Evolutionary conservation across 176 grass and related monocot species (phyloP), one percentile per base, ranked within the genome.

Genomic region (Lolium perenne): DNA sequence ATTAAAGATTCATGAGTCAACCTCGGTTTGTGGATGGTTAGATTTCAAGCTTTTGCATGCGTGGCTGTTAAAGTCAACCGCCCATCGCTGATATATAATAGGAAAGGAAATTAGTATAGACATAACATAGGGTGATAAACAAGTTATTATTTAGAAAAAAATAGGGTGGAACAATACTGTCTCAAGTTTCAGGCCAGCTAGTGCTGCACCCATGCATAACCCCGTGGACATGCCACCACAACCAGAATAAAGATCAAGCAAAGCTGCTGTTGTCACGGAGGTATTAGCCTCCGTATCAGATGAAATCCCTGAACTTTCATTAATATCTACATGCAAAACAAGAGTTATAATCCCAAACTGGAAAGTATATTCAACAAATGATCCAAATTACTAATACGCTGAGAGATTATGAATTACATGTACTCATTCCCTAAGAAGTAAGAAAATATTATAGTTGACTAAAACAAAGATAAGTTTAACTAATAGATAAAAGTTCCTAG

Each of bases 221-320:
- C 96, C 93, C 4, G 91, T 98, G 10, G 96, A 95, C 93, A 98
- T 95, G 35, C 92, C 96, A 10, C 96, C 96, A 17, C 93, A 98
- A 10, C 96, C 96, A 48, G 96, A 98, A 87, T 95, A 98, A 11
- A 98, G 79, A 32, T 98, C 96, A 20, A 98, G 86, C 32, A 98
- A 82, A 3, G 85, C 77, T 43, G 84, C 84, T 9, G 47, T 74
- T 67, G 61, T 85, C 25, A 64, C 76, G 71, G 58, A 81, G 7
- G 10, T 43, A 53, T 59, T 80, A 63, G 1, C n/a, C 13, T 88
- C 83, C 9, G 41, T 16, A 23, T 94, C 92, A 0, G 84, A 93
- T 79, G 91, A 95, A 65, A 95, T 88, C 16, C 48, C 86, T 1
- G 93, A 95, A 14, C 13, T 49, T 8, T 22, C 71, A 12, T 74